Conservation (phyloP, 345 rosid species). For the Syzygium oleosum region DNA sequence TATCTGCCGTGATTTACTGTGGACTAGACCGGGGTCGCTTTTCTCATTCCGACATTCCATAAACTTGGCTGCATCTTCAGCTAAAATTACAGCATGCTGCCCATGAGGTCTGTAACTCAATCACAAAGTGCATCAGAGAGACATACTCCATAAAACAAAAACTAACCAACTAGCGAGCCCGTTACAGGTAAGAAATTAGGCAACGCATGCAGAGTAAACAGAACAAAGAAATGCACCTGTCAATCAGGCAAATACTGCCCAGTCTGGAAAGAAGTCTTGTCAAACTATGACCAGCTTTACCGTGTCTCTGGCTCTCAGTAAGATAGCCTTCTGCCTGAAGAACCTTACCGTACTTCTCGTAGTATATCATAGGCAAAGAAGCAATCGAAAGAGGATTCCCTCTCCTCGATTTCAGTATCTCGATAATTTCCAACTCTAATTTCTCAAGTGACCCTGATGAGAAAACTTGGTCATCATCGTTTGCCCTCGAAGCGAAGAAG, state of each 20-base stretch:
- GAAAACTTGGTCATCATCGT: slow-evolving; percentile 27
- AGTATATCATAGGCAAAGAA: slow-evolving; percentile 54
- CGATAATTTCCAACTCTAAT: slow-evolving; percentile 41
- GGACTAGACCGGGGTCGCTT: slow-evolving; percentile 31
- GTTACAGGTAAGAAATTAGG: not conserved
- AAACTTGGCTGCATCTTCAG: slow-evolving; percentile 45
- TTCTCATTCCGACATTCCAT: slow-evolving; percentile 31
- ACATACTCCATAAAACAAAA: not conserved
- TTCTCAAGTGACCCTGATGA: slow-evolving; percentile 34
- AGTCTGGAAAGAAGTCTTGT: slow-evolving; percentile 58
- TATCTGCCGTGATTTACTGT: slow-evolving; percentile 50
- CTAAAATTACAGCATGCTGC: slow-evolving; percentile 55
- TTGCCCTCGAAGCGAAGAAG: slow-evolving; percentile 17
- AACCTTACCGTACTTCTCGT: slow-evolving; percentile 49
- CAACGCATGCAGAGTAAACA: not conserved
- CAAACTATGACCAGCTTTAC: slow-evolving; percentile 58
- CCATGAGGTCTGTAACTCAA: slow-evolving; percentile 60
- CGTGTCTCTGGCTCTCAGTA: slow-evolving; percentile 69
- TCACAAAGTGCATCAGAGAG: not conserved
- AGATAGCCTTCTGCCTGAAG: slow-evolving; percentile 70
- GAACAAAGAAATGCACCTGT: slow-evolving; percentile 25
- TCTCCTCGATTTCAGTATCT: slow-evolving; percentile 44
- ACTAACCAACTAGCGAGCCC: not conserved
- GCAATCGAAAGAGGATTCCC: slow-evolving; percentile 65
- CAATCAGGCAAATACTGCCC: slow-evolving; percentile 39